Evolutionary conservation across 768 basidiomycete genomes (phyloP), one percentile per base, ranked within the genome.

Genomic region (Tulasnella sp.): DNA sequence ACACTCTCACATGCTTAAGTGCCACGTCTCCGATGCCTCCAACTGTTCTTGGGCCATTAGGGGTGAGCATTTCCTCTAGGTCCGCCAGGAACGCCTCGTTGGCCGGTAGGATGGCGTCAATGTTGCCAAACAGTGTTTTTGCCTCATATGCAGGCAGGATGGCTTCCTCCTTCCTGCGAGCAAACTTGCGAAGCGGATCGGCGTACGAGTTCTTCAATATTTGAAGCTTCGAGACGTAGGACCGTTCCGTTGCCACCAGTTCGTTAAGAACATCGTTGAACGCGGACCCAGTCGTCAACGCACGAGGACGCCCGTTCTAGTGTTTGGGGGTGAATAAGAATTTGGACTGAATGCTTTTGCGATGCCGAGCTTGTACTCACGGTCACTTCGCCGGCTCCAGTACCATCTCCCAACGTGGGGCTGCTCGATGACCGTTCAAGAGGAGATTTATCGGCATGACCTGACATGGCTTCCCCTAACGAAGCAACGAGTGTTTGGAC

Each of bases 91-190:
- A 93, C 0, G 82, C 80, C 64, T 89, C 85, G 64, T 97, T 91
- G n/a, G 89, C 86, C 1, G 83, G 83, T 2, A 97, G 69, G 19
- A 99, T 76, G 50, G 79, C 82, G 68, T 97, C 93, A 49, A 97
- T 77, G 69, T 99, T 98, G 54, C 88, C 89, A 63, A 99, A 98
- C 21, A 99, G 75, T 1, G 81, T 87, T 62, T 87, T 92, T 32
- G 93, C 93, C 67, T 97, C 87, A 67, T 94, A 97, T 19, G 80
- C 70, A 0, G 86, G 84, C 42, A 99, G 77, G 63, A 99, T 88
- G 34, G 86, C 81, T 0, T 87, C 92, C 59, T 84, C 83, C 66
- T 87, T 86, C 67, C 77, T 82, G 54, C 79, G 77, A 19, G 94
- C 81, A 67, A 93, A 99, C 41, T 77, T 77, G 35, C 92, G 81